These are phyloP conservation scores for Alternaria panax DNA, from an alignment of 2,329 filamentous ascomycete species.

Conservation along the genomic window DNA sequence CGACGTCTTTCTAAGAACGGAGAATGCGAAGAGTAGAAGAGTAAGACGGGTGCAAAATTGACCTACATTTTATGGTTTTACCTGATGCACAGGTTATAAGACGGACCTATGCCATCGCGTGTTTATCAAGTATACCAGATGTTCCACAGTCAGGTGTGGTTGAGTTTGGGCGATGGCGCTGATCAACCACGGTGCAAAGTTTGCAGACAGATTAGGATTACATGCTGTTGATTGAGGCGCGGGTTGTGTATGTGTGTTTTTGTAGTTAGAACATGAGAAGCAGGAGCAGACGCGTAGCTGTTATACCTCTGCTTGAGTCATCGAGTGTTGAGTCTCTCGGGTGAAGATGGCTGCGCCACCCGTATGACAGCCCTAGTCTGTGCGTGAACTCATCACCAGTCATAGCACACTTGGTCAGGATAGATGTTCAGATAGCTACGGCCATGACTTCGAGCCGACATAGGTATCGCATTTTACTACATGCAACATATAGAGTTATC, in stretches of 20 bases:
- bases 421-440: background rate
- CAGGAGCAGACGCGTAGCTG: background rate
- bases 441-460: background rate
- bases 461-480: conserved; percentile 8
- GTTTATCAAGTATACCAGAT: background rate
- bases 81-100: background rate
- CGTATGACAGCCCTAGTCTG: conserved; percentile 4
- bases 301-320: conserved; percentile 8
- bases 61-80: background rate
- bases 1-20: background rate
- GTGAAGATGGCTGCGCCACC: background rate
- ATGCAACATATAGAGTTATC: conserved; percentile 10
- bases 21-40: background rate
- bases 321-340: background rate
- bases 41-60: background rate
- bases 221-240: background rate
- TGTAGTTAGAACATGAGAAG: background rate
- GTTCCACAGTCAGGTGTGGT: background rate
- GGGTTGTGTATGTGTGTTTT: background rate
- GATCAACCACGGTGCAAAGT: background rate
- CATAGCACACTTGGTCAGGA: background rate
- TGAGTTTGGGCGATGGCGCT: background rate
- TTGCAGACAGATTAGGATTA: background rate
- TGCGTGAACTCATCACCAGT: background rate
- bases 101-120: background rate